phyloP scores from a whole-genome alignment of 345 rosid species.

The Eucalyptus albens region DNA sequence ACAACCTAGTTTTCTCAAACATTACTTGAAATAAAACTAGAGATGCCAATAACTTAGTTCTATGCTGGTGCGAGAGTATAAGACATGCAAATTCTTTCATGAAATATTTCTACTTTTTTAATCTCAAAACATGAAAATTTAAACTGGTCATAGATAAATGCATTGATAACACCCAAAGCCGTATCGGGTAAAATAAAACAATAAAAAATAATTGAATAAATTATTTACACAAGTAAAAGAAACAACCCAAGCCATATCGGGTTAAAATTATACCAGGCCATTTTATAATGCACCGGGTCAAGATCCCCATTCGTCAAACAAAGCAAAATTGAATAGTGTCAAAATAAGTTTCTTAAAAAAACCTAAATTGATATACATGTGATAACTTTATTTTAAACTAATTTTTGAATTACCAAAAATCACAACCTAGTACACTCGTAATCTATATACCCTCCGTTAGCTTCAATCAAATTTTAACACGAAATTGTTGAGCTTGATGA shows the following conservation, averaged over 20 bases:
- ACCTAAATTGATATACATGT: too few relatives aligned
- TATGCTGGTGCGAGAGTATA: neutral
- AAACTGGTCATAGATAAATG: neutral
- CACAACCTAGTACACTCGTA: too few relatives aligned
- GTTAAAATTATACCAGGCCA: neutral
- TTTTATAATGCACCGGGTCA: neutral
- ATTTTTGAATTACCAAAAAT: too few relatives aligned
- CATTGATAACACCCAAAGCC: neutral
- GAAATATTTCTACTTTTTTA: neutral
- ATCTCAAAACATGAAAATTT: neutral
- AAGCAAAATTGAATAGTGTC: neutral
- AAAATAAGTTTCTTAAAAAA: neutral
- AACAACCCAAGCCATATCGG: neutral
- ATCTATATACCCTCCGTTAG: too few relatives aligned
- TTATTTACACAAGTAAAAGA: neutral
- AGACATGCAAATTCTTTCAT: neutral
- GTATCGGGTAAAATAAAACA: neutral
- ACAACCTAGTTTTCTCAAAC: neutral
- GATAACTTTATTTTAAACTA: too few relatives aligned
- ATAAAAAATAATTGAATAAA: too few relatives aligned
- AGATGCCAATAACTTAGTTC: neutral
- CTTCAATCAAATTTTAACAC: too few relatives aligned
- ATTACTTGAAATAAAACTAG: neutral
- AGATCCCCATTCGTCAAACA: neutral
- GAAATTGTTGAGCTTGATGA: too few relatives aligned